Base-by-base conservation (phyloP, 2,329 filamentous ascomycete species). In the Cladosporium sp. region DNA sequence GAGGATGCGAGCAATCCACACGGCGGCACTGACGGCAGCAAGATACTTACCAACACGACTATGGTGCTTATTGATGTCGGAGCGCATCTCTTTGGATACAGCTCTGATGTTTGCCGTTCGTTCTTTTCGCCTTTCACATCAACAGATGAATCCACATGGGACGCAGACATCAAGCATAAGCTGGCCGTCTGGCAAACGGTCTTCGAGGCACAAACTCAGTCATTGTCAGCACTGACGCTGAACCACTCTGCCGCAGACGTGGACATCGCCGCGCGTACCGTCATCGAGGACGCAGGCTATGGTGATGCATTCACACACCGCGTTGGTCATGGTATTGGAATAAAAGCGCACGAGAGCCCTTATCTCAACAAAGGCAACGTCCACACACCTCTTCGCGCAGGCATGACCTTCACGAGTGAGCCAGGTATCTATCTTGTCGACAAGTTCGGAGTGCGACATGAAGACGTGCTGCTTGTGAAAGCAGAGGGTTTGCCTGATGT, bases 321-420 rank as follows among this genome's bases (percentile, higher is more conserved):
- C 1, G 73, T 87, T 1, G 84, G 84, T 1, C 85, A 88, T 64
- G 82, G 84, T 1, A 86, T 88, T 50, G 85, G 84, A 0, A 86
- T 88, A 67, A 87, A 87, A 71, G 84, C 84, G 1, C 84, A 87
- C 62, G 84, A 87, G 66, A 84, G 82, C 30, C 84, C 84, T 0
- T 87, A 87, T 63, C 72, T 87, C 34, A 85, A 87, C 67, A 84
- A 86, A 65, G 85, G 82, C 59, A 87, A 87, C 64, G 73, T 72
- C 2, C 70, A 67, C 1, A 73, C 75, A 0, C 65, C 73, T 0
- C 72, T 87, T 5, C 73, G 75, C 47, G 73, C 81, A 0, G 84
- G 84, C 0, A 87, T 87, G 84, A 78, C 79, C 0, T 87, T 87
- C 61, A 87, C 85, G 0, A 80, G 81, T 9, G 85, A 88, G 71